Conservation (phyloP, 2,329 filamentous ascomycete genomes). For the Colletotrichum tanaceti region DNA sequence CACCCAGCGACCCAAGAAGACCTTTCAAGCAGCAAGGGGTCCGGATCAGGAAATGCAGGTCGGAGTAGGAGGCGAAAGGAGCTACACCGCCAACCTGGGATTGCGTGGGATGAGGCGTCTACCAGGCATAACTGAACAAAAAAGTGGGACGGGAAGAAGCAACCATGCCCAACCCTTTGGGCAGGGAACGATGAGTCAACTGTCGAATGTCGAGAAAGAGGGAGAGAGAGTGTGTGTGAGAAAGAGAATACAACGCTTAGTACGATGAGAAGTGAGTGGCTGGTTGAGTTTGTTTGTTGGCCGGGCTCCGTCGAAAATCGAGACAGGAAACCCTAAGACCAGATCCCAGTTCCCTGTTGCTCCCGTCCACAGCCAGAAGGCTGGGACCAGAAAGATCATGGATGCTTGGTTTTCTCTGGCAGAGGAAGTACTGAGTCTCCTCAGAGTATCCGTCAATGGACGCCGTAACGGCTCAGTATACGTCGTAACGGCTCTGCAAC, state of each 20-base stretch:
- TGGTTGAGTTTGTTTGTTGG: slow-evolving; percentile 21
- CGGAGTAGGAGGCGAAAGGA: slow-evolving; percentile 21
- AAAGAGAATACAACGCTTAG: neutral
- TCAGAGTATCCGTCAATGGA: neutral
- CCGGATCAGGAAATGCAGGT: slow-evolving; percentile 36
- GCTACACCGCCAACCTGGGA: slow-evolving; percentile 44
- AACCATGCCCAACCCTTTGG: slow-evolving; percentile 41
- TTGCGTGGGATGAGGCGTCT: slow-evolving; percentile 35
- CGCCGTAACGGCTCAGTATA: neutral
- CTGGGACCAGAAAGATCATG: neutral
- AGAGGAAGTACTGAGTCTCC: neutral
- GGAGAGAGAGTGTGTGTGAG: too few species aligned
- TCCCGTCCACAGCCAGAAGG: slow-evolving; percentile 12
- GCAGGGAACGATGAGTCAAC: slow-evolving; percentile 42
- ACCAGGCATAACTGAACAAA: slow-evolving; percentile 34
- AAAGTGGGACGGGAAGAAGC: slow-evolving; percentile 40
- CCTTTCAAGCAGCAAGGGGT: slow-evolving; percentile 22
- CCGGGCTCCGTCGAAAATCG: neutral
- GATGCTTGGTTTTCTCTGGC: neutral
- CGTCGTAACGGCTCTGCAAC: slow-evolving; percentile 31
- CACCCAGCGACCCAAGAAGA: slow-evolving; percentile 17
- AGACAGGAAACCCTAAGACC: slow-evolving; percentile 20
- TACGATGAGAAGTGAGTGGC: slow-evolving; percentile 28
- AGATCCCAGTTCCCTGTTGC: slow-evolving; percentile 34
- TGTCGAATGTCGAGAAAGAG: slow-evolving; percentile 9